These are phyloP conservation scores for Sporothrix globosa DNA, from an alignment of 2,329 filamentous ascomycete species.

Conservation along the genomic window DNA sequence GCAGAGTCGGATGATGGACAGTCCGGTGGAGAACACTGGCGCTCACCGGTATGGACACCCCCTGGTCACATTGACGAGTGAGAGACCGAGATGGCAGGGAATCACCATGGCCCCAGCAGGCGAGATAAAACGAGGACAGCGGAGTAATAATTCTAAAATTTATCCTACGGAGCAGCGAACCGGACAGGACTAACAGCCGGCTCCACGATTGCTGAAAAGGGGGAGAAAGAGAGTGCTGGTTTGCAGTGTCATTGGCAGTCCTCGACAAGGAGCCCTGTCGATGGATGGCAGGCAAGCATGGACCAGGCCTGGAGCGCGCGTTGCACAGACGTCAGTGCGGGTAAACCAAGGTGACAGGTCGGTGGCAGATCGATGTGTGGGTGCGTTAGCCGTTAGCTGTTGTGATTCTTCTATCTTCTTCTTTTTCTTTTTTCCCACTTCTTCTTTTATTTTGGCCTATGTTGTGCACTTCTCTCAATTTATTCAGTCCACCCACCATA, in stretches of 20 bases:
- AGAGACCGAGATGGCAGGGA: constrained; percentile 7
- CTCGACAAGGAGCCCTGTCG: neutral
- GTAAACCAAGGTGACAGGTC: constrained; percentile 28
- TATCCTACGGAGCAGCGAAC: constrained; percentile 27
- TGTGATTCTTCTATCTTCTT: neutral
- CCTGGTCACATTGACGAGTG: constrained; percentile 11
- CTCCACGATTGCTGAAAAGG: neutral
- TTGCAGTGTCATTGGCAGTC: neutral
- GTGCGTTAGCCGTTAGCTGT: neutral
- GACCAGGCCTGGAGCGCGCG: constrained; percentile 6
- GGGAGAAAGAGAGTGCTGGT: neutral
- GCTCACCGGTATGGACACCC: constrained; percentile 24
- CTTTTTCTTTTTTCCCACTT: neutral
- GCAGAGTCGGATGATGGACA: constrained; percentile 23
- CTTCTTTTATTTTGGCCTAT: too few species aligned
- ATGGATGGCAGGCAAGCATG: neutral
- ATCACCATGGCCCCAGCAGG: neutral
- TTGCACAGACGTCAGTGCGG: constrained; percentile 30
- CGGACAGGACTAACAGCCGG: constrained; percentile 15
- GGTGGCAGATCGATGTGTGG: too few species aligned
- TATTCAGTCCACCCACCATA: neutral
- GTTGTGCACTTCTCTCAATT: neutral
- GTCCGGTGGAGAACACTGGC: neutral
- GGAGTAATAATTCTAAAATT: constrained; percentile 23
- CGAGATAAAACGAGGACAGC: neutral